Percentiles rank a stretch among this genome's conserved stretches.
These are phyloP conservation scores for Cochlearia excelsa DNA, from an alignment of 345 rosid species.

Conservation along the genomic window DNA sequence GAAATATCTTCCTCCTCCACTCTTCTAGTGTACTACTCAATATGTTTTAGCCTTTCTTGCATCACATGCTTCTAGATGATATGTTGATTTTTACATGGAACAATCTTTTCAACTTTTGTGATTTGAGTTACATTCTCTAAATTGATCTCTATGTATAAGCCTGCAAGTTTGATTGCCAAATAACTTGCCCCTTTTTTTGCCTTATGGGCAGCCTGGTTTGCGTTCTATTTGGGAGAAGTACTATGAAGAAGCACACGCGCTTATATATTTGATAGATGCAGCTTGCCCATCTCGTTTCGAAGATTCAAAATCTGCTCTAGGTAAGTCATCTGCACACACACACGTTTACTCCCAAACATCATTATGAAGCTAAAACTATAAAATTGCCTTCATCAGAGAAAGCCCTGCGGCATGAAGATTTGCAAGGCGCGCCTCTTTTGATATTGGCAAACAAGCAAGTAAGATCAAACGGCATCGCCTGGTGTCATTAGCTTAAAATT, in stretches of 20 bases:
- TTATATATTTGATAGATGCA: slow-evolving; percentile 87
- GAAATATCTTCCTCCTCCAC: background rate
- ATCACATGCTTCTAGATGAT: background rate
- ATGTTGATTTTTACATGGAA: background rate
- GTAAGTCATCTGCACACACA: slow-evolving; percentile 33
- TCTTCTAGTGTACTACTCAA: background rate
- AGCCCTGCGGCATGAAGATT: slow-evolving; percentile 90
- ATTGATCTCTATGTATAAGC: background rate
- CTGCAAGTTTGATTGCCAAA: background rate
- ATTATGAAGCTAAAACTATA: slow-evolving; percentile 16
- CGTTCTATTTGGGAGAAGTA: slow-evolving; percentile 99
- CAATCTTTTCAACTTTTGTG: background rate
- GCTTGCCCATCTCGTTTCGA: slow-evolving; percentile 91
- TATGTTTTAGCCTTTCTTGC: background rate
- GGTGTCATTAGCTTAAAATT: background rate
- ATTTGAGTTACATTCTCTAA: background rate
- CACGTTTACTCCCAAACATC: slow-evolving; percentile 1
- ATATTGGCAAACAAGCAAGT: slow-evolving; percentile 98
- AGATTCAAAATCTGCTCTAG: slow-evolving; percentile 92
- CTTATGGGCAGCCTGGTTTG: slow-evolving; percentile 71
- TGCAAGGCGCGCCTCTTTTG: slow-evolving; percentile 93
- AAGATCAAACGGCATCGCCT: background rate
- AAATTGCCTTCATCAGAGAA: slow-evolving; percentile 50
- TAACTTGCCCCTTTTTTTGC: too few relatives aligned
- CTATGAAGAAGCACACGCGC: slow-evolving; percentile 97